phyloP scores from a whole-genome alignment of 176 grass and related monocot species.

The Eragrostis curvula region DNA sequence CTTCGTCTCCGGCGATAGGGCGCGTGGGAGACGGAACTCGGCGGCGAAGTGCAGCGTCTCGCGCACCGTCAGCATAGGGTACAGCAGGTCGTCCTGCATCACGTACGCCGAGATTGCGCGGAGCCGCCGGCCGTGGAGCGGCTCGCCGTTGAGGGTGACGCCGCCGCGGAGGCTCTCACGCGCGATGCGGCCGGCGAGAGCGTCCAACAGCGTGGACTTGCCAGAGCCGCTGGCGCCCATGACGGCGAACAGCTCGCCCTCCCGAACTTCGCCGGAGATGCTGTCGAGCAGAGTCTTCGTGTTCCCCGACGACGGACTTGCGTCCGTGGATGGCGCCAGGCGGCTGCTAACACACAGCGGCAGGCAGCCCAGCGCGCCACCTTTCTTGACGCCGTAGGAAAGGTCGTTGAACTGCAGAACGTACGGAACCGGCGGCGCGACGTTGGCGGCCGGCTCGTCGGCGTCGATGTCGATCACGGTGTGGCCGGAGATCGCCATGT shows the following conservation, averaged over 20 bases:
- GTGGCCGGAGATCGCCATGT: no score
- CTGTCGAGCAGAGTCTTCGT: slow-evolving; percentile 62
- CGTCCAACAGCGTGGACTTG: slow-evolving; percentile 89
- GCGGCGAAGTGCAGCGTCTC: slow-evolving; percentile 87
- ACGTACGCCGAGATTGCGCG: slow-evolving; percentile 76
- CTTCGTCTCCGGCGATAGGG: slow-evolving; percentile 57
- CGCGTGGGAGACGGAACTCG: slow-evolving; percentile 72
- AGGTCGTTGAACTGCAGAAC: no score
- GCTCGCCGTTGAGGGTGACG: slow-evolving; percentile 67
- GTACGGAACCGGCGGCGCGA: no score
- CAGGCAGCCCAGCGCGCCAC: no score
- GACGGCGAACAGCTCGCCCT: slow-evolving; percentile 78
- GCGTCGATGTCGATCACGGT: no score
- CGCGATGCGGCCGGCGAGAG: slow-evolving; percentile 58
- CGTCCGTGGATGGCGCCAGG: no score
- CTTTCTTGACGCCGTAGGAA: no score
- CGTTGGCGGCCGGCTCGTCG: no score
- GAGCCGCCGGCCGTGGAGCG: slow-evolving; percentile 54
- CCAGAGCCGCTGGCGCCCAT: slow-evolving; percentile 85
- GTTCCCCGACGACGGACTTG: not conserved
- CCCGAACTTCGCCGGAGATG: slow-evolving; percentile 68
- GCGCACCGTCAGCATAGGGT: slow-evolving; percentile 88
- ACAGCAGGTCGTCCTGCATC: slow-evolving; percentile 95
- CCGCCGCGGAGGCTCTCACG: slow-evolving; percentile 62
- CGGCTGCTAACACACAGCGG: no score